Conservation (phyloP, 106 monocot genomes). For the Allium fistulosum region DNA sequence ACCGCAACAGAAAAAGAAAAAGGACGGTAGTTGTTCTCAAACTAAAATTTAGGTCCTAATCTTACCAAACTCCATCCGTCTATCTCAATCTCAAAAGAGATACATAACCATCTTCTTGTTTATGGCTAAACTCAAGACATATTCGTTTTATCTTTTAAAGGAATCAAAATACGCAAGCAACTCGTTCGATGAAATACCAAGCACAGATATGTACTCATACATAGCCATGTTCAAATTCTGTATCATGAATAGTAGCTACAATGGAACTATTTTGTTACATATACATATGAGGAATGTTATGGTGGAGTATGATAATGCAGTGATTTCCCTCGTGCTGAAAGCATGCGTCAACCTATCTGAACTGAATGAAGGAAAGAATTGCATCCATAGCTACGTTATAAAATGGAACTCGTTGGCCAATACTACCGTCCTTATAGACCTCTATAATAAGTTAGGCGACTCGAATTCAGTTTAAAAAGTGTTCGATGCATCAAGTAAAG, state of each 20-base stretch:
- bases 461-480: conserved; percentile 15
- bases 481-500: conserved; percentile 36
- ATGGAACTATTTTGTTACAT: conserved; percentile 21
- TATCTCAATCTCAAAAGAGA: background rate
- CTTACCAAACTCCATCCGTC: background rate
- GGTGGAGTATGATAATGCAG: conserved; percentile 18
- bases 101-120: conserved; percentile 2
- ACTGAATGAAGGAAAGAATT: conserved; percentile 32
- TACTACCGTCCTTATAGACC: conserved; percentile 41
- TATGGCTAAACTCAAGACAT: conserved; percentile 5
- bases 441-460: conserved; percentile 59
- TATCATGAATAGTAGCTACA: conserved; percentile 9
- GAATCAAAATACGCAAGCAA: background rate
- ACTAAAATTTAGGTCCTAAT: background rate
- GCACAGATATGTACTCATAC: conserved; percentile 13
- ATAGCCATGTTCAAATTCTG: conserved; percentile 16
- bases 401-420: conserved; percentile 27
- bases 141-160: background rate
- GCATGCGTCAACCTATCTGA: conserved; percentile 28
- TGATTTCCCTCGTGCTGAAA: conserved; percentile 42
- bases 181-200: conserved; percentile 12
- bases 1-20: no score
- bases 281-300: conserved; percentile 7
- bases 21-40: no score
- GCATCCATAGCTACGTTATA: conserved; percentile 33